Conservation (phyloP, 1,284 basidiomycete species). For the Cryptococcus sp. region DNA sequence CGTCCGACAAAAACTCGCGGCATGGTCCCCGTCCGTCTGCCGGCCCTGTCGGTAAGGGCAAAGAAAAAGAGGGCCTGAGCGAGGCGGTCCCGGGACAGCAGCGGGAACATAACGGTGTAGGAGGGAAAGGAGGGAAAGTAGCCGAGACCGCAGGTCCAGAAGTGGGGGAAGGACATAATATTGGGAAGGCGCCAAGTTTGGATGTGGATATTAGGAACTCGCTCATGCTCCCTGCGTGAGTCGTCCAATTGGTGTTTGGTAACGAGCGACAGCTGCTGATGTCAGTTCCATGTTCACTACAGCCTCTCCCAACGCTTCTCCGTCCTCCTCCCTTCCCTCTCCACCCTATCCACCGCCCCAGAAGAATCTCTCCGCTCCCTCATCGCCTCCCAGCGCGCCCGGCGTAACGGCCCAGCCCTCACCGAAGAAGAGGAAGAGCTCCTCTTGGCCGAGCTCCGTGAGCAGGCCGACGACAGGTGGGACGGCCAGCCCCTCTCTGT, state of each 20-base stretch:
- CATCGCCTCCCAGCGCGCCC: slow-evolving; percentile 39
- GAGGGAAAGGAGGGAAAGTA: slow-evolving; percentile 3
- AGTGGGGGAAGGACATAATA: not conserved
- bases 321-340: slow-evolving; percentile 39
- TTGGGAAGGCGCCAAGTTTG: slow-evolving; percentile 32
- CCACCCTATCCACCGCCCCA: slow-evolving; percentile 22
- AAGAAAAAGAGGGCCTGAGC: not conserved
- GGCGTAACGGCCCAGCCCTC: slow-evolving; percentile 34
- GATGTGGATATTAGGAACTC: slow-evolving; percentile 43
- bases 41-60: not conserved
- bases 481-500: slow-evolving; percentile 33
- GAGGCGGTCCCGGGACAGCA: not conserved
- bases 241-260: not conserved
- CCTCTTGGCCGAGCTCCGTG: slow-evolving; percentile 37
- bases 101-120: not conserved
- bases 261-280: not conserved
- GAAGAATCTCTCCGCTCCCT: slow-evolving; percentile 36
- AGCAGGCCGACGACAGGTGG: slow-evolving; percentile 20
- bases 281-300: not conserved
- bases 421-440: slow-evolving; percentile 46
- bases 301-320: slow-evolving; percentile 46
- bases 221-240: slow-evolving; percentile 45
- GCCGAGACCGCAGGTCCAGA: not conserved
- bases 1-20: slow-evolving; percentile 9
- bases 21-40: not conserved